These are phyloP conservation scores for Penicillium frequentans DNA, from an alignment of 2,329 filamentous ascomycete species.

Conservation along the genomic window DNA sequence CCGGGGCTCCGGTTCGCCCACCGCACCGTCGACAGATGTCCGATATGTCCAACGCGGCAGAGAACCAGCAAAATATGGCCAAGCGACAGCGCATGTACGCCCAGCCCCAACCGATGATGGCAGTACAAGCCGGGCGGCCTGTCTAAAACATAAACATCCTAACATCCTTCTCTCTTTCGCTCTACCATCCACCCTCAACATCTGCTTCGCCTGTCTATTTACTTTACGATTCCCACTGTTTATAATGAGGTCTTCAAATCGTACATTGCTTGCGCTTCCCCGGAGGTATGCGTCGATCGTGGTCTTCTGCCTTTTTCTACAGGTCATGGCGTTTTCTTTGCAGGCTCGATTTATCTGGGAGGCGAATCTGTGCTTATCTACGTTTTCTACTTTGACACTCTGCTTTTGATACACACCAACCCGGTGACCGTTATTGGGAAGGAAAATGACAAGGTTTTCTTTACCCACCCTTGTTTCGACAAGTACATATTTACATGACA, in stretches of 20 bases:
- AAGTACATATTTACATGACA: conserved; percentile 23
- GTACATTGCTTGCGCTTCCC: conserved; percentile 21
- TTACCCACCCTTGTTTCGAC: conserved; percentile 13
- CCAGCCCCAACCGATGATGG: conserved; percentile 47
- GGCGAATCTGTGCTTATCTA: conserved; percentile 14
- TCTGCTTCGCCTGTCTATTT: conserved; percentile 20
- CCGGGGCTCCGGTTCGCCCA: conserved; percentile 29
- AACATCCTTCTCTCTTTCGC: background rate
- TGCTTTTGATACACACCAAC: background rate
- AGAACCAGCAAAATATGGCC: conserved; percentile 51
- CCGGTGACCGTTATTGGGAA: background rate
- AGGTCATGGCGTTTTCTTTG: conserved; percentile 23
- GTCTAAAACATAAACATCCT: conserved; percentile 20
- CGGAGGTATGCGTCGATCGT: conserved; percentile 15
- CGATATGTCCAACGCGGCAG: conserved; percentile 57
- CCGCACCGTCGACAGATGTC: conserved; percentile 60
- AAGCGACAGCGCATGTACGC: conserved; percentile 62
- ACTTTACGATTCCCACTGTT: conserved; percentile 29
- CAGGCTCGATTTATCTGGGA: conserved; percentile 10
- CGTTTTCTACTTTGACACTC: background rate
- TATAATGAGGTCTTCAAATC: conserved; percentile 24
- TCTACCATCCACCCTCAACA: background rate
- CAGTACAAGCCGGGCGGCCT: conserved; percentile 50
- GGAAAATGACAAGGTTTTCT: background rate
- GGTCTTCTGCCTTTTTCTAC: conserved; percentile 13